Evolutionary conservation across 176 grass and related monocot species (phyloP).

Genomic region (Luzula sylvatica): DNA sequence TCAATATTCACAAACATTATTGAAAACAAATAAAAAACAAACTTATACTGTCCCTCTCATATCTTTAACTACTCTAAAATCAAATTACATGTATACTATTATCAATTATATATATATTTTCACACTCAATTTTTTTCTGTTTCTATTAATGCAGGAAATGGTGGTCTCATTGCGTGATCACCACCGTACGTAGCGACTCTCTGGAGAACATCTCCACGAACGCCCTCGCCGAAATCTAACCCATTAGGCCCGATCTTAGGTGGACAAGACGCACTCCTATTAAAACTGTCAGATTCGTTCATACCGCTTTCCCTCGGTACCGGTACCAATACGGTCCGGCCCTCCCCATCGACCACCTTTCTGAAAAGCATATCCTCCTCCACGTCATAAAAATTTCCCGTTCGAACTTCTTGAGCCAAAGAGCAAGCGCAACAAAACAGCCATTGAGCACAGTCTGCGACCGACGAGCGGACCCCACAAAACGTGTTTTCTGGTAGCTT

Average conservation of each 20-base stretch:
- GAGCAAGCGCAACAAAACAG: slow-evolving; percentile 83
- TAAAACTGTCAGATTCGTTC: not conserved
- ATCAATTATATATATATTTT: too few relatives aligned
- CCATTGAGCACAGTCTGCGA: slow-evolving; percentile 64
- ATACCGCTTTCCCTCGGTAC: slow-evolving; percentile 48
- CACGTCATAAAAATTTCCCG: slow-evolving; percentile 83
- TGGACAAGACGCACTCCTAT: slow-evolving; percentile 62
- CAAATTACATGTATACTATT: too few relatives aligned
- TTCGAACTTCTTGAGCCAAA: slow-evolving; percentile 86
- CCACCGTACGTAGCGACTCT: slow-evolving; percentile 4
- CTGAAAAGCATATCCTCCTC: slow-evolving; percentile 46
- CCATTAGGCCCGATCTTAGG: slow-evolving; percentile 31
- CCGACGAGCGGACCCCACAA: slow-evolving; percentile 23
- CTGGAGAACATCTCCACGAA: not conserved
- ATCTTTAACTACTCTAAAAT: too few relatives aligned
- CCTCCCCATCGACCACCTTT: slow-evolving; percentile 32
- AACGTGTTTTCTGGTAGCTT: slow-evolving; percentile 39
- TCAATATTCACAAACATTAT: too few relatives aligned
- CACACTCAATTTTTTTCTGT: slow-evolving; percentile 12
- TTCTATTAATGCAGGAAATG: slow-evolving; percentile 42
- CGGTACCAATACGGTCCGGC: slow-evolving; percentile 43
- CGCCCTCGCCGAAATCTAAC: not conserved
- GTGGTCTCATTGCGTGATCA: slow-evolving; percentile 43
- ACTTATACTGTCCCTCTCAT: too few relatives aligned
- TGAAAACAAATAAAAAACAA: too few relatives aligned